Percentiles rank a stretch among this genome's conserved stretches.
phyloP scores from a whole-genome alignment of 495 filamentous ascomycete genomes.

The Podospora pseudocomata region DNA sequence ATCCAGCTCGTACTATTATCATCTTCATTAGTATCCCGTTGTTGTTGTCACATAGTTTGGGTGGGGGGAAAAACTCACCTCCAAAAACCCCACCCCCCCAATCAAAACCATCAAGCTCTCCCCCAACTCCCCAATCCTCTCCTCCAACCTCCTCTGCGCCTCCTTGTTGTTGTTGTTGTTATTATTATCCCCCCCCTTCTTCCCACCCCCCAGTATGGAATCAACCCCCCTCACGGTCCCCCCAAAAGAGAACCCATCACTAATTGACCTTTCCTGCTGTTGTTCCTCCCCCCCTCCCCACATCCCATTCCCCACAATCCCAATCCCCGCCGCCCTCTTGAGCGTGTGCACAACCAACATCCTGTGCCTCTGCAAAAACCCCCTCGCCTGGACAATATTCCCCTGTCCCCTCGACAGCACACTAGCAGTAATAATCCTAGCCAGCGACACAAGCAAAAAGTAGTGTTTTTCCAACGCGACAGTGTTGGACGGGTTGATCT shows the following conservation, averaged over 20 bases:
- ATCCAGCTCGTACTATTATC: constrained; percentile 41
- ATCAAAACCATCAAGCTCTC: constrained; percentile 58
- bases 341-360: constrained; percentile 80
- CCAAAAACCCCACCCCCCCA: constrained; percentile 56
- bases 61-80: constrained; percentile 40
- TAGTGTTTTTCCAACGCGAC: constrained; percentile 77
- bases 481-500: constrained; percentile 47
- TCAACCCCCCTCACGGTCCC: neutral
- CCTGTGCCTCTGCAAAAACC: constrained; percentile 76
- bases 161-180: constrained; percentile 19
- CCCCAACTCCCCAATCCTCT: constrained; percentile 51
- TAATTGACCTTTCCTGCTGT: neutral
- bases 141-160: constrained; percentile 36
- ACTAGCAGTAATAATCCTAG: constrained; percentile 74
- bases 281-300: neutral
- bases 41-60: neutral
- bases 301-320: constrained; percentile 39
- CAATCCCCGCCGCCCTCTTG: constrained; percentile 82
- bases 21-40: constrained; percentile 20
- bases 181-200: neutral
- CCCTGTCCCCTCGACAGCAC: constrained; percentile 74
- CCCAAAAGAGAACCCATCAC: neutral
- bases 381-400: constrained; percentile 72
- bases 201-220: neutral
- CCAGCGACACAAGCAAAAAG: constrained; percentile 70